Evolutionary conservation across 176 grass and related monocot genomes (phyloP), one percentile per base, ranked within the genome.

Genomic region (Aegilops longissima): DNA sequence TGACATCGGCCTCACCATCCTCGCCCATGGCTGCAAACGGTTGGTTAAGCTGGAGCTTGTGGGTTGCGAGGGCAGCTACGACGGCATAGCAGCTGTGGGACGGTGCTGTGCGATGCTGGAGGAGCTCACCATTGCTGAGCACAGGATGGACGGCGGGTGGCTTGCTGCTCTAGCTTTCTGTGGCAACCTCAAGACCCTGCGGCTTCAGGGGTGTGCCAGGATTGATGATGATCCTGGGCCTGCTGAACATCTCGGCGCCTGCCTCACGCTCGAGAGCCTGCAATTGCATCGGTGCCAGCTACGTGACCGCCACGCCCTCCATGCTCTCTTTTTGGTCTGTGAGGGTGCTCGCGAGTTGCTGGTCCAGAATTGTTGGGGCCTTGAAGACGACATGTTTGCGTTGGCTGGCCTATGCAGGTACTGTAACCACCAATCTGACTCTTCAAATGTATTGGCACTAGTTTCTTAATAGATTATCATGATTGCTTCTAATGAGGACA

Each of bases 1-100:
- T 0, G 97, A 99, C 87, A 99, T 99, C 27, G 94, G 97, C 66
- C 93, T 98, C 82, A 98, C 97, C 13, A 96, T 98, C 44, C 94
- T 98, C 5, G 97, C 93, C n/a, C 94, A 98, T 8, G 97, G 94
- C 7, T 98, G 97, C 84, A 96, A 93, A 79, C 89, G 94, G 24
- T 72, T 98, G 13, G 97, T 98, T 5, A 92, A 96, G 78, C 80
- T 98, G 72, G 92, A 98, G 87, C 93, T 98, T 13, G 61, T 83
- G 11, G 90, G 93, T 18, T 96, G 97, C 30, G 97, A 96, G 71
- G 97, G 97, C 4, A 96, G 93, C 80, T 98, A 94, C 2, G 97
- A 98, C 1, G 97, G 97, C 36, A 89, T 98, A 24, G 91, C 94
- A 0, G 97, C 94, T 64, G 93, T 98, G 1, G 97, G 97, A 0